Conservation (phyloP, 768 basidiomycete species). For the Strobilomyces dryophilus region DNA sequence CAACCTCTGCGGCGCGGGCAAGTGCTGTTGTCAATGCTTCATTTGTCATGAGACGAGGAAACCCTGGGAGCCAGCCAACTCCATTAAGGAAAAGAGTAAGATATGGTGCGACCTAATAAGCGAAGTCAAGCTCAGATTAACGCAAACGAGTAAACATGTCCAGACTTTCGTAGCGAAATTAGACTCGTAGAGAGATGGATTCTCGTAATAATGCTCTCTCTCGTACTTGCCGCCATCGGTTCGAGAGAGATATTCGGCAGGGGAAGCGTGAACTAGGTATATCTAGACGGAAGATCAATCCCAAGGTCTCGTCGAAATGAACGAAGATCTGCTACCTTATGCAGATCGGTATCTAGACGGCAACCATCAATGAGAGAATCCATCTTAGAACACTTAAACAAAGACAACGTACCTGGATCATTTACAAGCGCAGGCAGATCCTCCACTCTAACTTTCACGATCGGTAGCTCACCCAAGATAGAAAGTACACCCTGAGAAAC, state of each 20-base stretch:
- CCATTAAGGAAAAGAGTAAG: constrained; percentile 84
- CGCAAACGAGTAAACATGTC: neutral
- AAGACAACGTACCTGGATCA: constrained; percentile 41
- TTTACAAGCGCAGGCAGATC: constrained; percentile 56
- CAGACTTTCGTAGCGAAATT: constrained; percentile 64
- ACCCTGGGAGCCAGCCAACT: constrained; percentile 75
- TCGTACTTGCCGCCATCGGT: constrained; percentile 53
- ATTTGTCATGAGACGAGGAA: constrained; percentile 75
- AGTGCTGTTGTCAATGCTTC: constrained; percentile 53
- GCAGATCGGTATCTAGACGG: constrained; percentile 47
- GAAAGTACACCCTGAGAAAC: constrained; percentile 76
- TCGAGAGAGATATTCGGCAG: constrained; percentile 66
- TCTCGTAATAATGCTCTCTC: constrained; percentile 67
- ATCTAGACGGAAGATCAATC: constrained; percentile 39
- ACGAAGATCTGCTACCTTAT: constrained; percentile 40
- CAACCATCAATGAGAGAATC: neutral
- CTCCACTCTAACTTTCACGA: constrained; percentile 49
- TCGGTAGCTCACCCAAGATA: constrained; percentile 68
- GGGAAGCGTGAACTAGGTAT: constrained; percentile 70
- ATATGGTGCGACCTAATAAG: constrained; percentile 73
- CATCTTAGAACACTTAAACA: neutral
- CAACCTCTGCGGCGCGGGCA: constrained; percentile 43
- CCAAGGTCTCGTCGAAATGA: neutral
- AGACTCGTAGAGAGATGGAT: constrained; percentile 62
- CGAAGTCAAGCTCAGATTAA: neutral